These are phyloP conservation scores for Striga asiatica DNA, from an alignment of 257 asterid genomes.

Conservation along the genomic window DNA sequence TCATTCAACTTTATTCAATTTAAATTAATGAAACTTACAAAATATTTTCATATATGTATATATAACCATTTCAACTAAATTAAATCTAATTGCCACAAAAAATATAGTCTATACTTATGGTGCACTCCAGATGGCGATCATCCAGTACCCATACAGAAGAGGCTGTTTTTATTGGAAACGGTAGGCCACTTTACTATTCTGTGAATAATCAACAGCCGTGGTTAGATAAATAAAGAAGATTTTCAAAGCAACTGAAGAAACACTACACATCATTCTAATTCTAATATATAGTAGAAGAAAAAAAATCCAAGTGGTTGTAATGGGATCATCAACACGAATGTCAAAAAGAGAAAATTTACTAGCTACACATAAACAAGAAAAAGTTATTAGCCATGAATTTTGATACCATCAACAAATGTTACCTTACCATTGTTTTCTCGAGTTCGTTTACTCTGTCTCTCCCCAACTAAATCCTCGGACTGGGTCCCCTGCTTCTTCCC, in stretches of 20 bases:
- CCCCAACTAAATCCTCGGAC: conserved; percentile 43
- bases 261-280: background rate
- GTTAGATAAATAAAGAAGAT: background rate
- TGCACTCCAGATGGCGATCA: background rate
- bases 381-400: conserved; percentile 4
- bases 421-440: conserved; percentile 80
- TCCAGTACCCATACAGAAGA: no score
- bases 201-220: no score
- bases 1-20: no score
- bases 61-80: background rate
- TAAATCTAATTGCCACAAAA: conserved; percentile 6
- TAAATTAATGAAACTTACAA: no score
- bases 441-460: conserved; percentile 51
- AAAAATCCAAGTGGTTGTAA: conserved; percentile 10
- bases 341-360: background rate
- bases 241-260: background rate
- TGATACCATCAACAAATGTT: conserved; percentile 25
- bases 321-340: background rate
- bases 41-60: no score
- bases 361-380: conserved; percentile 3
- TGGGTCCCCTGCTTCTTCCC: conserved; percentile 49
- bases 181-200: no score
- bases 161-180: no score
- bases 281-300: background rate
- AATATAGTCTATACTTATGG: no score